These are phyloP conservation scores for Xylariomycetidae sp. DNA, from an alignment of 2,329 filamentous ascomycete genomes.

Conservation along the genomic window DNA sequence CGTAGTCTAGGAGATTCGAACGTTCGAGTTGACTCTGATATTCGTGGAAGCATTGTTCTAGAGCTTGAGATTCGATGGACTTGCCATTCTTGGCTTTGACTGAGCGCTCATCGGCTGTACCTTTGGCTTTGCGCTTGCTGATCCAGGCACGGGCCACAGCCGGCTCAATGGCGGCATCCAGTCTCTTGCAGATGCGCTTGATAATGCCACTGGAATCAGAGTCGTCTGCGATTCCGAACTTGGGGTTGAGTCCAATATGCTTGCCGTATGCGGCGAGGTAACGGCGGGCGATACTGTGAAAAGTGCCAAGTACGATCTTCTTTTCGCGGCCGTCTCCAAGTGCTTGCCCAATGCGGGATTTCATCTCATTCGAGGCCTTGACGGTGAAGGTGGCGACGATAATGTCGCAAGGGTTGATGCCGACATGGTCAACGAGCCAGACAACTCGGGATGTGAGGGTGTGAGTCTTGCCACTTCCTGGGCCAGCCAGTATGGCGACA, in stretches of 20 bases:
- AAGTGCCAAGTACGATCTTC: conserved; percentile 82
- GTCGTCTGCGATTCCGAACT: conserved; percentile 88
- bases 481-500: conserved; percentile 63
- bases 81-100: conserved; percentile 40
- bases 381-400: conserved; percentile 97
- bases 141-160: conserved; percentile 71
- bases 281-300: conserved; percentile 85
- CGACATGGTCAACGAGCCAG: conserved; percentile 71
- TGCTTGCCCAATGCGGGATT: conserved; percentile 74
- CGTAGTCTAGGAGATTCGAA: conserved; percentile 87
- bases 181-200: conserved; percentile 75
- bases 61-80: conserved; percentile 52
- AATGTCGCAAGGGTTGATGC: conserved; percentile 77
- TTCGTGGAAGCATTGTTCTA: conserved; percentile 59
- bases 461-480: conserved; percentile 84
- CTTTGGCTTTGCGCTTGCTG: conserved; percentile 59
- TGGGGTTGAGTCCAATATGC: conserved; percentile 73
- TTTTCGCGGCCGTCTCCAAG: conserved; percentile 73
- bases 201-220: conserved; percentile 76
- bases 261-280: conserved; percentile 83
- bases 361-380: conserved; percentile 92
- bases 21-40: conserved; percentile 73
- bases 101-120: conserved; percentile 32
- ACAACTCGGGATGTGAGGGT: conserved; percentile 90
- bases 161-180: conserved; percentile 64